Conservation (phyloP, 1,284 basidiomycete genomes). For the Tetrapyrgos nigripes region DNA sequence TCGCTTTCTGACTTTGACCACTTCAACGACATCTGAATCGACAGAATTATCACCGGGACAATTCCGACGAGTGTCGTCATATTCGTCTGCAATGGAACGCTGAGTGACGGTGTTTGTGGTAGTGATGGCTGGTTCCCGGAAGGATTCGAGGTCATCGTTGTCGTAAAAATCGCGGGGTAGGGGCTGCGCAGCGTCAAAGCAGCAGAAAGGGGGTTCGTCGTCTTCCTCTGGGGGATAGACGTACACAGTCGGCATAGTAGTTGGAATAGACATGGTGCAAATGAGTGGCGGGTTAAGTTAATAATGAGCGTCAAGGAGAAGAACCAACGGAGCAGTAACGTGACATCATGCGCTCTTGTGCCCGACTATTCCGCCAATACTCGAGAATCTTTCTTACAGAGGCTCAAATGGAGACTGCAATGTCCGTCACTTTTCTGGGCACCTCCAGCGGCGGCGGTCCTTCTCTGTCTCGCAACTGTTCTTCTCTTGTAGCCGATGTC, state of each 20-base stretch:
- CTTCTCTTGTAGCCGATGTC: constrained; percentile 67
- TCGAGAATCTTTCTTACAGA: background rate
- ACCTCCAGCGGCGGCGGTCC: constrained; percentile 81
- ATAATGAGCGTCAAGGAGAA: background rate
- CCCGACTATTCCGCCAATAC: background rate
- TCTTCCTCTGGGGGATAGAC: constrained; percentile 78
- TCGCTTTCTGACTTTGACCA: constrained; percentile 63
- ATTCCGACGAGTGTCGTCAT: constrained; percentile 25
- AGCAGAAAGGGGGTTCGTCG: constrained; percentile 66
- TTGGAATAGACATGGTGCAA: constrained; percentile 9
- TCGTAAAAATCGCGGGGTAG: constrained; percentile 18
- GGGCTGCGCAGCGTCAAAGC: constrained; percentile 61
- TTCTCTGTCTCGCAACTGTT: constrained; percentile 70
- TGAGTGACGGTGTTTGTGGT: constrained; percentile 22
- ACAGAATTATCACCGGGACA: constrained; percentile 29
- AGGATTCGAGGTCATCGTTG: constrained; percentile 24
- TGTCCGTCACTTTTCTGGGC: constrained; percentile 70
- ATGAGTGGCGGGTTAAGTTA: constrained; percentile 10
- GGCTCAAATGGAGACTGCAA: constrained; percentile 27
- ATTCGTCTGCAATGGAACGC: constrained; percentile 35
- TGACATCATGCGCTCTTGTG: too few species aligned
- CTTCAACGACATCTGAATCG: constrained; percentile 68
- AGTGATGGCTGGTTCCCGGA: constrained; percentile 44
- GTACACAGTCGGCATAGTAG: constrained; percentile 68
- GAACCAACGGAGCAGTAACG: background rate